phyloP scores from a whole-genome alignment of 768 basidiomycete species.

The Neoboletus brunneissimus region DNA sequence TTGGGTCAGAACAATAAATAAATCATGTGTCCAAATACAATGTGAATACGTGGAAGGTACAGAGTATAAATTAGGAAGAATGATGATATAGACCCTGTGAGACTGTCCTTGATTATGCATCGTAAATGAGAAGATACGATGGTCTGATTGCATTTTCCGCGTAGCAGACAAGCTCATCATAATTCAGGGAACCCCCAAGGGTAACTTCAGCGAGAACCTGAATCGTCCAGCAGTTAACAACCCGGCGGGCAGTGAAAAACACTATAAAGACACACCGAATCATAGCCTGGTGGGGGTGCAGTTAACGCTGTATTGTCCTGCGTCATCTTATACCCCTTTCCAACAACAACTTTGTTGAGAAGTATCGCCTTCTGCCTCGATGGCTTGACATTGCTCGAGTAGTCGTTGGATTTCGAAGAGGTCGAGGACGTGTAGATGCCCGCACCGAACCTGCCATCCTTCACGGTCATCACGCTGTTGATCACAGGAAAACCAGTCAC shows the following conservation, averaged over 20 bases:
- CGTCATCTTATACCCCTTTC: slow-evolving; percentile 64
- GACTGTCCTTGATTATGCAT: slow-evolving; percentile 36
- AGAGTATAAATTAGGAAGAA: slow-evolving; percentile 4
- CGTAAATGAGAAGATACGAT: slow-evolving; percentile 69
- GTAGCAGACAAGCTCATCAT: slow-evolving; percentile 72
- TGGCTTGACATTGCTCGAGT: slow-evolving; percentile 55
- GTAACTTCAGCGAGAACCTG: slow-evolving; percentile 61
- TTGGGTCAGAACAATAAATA: slow-evolving; percentile 7
- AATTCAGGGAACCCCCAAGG: slow-evolving; percentile 61
- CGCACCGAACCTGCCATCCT: slow-evolving; percentile 52
- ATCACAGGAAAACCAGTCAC: slow-evolving; percentile 5
- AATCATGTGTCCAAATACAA: neutral
- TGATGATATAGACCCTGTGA: neutral
- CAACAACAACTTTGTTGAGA: slow-evolving; percentile 73
- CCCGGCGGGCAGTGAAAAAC: neutral
- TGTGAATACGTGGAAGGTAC: neutral
- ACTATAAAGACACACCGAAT: slow-evolving; percentile 48
- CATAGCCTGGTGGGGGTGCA: slow-evolving; percentile 59
- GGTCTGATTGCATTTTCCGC: slow-evolving; percentile 69
- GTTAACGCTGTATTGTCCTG: slow-evolving; percentile 55
- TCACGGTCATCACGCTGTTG: slow-evolving; percentile 3
- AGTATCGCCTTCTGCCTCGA: slow-evolving; percentile 62
- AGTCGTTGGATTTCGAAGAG: slow-evolving; percentile 78
- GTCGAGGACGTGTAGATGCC: slow-evolving; percentile 77
- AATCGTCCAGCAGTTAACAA: slow-evolving; percentile 2